Evolutionary conservation across 345 rosid genomes (phyloP), one percentile per base, ranked within the genome.

Genomic region (Zanthoxylum bungeanum): DNA sequence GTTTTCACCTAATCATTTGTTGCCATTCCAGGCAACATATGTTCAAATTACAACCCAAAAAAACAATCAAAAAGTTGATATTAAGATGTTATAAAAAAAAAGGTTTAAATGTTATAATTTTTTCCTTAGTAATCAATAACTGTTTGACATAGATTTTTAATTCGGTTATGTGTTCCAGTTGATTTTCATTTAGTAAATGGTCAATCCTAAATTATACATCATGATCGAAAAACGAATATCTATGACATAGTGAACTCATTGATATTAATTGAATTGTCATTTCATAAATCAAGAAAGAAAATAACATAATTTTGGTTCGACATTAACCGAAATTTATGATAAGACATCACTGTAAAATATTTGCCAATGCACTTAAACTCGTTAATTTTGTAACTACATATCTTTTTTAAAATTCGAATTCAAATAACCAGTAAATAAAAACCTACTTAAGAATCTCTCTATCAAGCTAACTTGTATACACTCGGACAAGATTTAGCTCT

Each of bases 1-100:
- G 80, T 25, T 78, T 74, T 65, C 73, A 74, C 69, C 81, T 74
- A 70, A 74, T 74, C 65, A 70, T 65, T n/a, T 58, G 60, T 57
- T 60, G 60, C 46, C 78, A 74, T 69, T 74, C 60, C 46, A 42
- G 60, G 69, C 72, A 51, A 74, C 19, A 33, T 28, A 22, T 62
- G 57, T 56, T 68, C 33, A 33, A 46, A 68, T 37, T 7, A 5
- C 37, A 68, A 34, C 27, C 25, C 31, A 67, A 34, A 70, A 64
- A 4, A 9, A 7, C 5, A 37, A 37, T 1, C 2, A n/a, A 49
- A 49, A n/a, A 4, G 25, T n/a, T 49, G 53, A 49, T 50, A 21
- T 10, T 24, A 50, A 44, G n/a, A n/a, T n/a, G n/a, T n/a, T n/a
- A n/a, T n/a, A n/a, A n/a, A n/a, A n/a, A n/a, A n/a, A n/a, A n/a